A percentile compares a stretch with the other conserved stretches of the same genome.
These are phyloP conservation scores for Eimeria acervulina DNA, from an alignment of 169 alveolate species.

Conservation along the genomic window DNA sequence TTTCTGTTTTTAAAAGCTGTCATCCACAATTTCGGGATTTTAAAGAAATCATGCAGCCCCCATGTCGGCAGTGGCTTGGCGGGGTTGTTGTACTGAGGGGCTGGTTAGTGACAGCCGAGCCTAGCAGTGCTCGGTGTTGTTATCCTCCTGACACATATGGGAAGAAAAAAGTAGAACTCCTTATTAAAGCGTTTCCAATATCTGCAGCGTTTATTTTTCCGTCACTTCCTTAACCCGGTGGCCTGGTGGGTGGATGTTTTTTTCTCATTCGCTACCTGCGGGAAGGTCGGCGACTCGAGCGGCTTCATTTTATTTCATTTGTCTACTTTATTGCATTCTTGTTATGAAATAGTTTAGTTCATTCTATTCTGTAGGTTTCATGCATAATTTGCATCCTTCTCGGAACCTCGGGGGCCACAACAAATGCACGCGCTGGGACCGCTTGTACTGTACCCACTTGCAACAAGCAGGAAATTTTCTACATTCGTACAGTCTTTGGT, in stretches of 20 bases:
- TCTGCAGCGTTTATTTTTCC: background rate
- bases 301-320: background rate
- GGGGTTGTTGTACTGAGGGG: constrained; percentile 35
- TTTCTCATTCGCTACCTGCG: background rate
- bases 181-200: background rate
- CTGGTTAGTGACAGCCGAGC: background rate
- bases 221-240: background rate
- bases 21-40: background rate
- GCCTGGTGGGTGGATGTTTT: background rate
- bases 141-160: background rate
- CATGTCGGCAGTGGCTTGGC: constrained; percentile 59
- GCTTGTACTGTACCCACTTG: too few species aligned
- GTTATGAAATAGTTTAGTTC: background rate
- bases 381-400: too few species aligned
- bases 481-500: too few species aligned
- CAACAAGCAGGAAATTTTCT: too few species aligned
- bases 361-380: background rate
- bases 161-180: background rate
- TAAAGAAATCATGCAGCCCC: constrained; percentile 22
- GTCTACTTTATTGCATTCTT: background rate
- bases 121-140: background rate
- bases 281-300: background rate
- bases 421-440: too few species aligned
- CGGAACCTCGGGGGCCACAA: too few species aligned
- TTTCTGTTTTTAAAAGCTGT: background rate